Percentiles rank a stretch among this genome's conserved stretches.
phyloP scores from a whole-genome alignment of 169 alveolate species.

The Cryptosporidium sp. region DNA sequence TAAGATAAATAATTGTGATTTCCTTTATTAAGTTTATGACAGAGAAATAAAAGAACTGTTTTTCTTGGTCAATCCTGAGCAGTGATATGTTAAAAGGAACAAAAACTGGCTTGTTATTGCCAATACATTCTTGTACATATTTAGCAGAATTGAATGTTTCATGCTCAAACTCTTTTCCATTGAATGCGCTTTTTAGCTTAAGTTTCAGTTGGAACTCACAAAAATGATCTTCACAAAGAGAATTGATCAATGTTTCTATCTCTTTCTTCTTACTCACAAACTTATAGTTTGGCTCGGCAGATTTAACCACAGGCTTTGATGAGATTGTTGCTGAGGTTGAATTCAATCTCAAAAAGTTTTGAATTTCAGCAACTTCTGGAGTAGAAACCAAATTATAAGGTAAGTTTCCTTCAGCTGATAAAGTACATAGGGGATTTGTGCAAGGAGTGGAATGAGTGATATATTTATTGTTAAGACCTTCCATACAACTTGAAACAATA shows the following conservation, averaged over 20 bases:
- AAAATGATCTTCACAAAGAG: conserved; percentile 34
- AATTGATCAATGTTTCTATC: conserved; percentile 17
- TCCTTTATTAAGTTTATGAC: conserved; percentile 8
- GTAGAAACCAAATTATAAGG: background rate
- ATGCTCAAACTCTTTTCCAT: conserved; percentile 48
- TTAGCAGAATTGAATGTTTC: conserved; percentile 23
- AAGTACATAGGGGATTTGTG: conserved; percentile 31
- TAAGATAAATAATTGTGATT: conserved; percentile 2
- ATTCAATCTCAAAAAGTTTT: background rate
- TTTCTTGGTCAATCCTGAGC: conserved; percentile 12
- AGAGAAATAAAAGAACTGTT: conserved; percentile 36
- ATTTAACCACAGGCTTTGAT: background rate
- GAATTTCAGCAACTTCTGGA: conserved; percentile 1
- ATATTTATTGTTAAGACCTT: background rate
- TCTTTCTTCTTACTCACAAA: conserved; percentile 45
- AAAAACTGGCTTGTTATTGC: background rate
- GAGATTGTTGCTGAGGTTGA: background rate
- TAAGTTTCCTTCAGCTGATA: background rate
- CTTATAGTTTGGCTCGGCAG: background rate
- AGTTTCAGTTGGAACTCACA: conserved; percentile 56
- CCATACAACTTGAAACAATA: conserved; percentile 52
- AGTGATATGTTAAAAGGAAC: conserved; percentile 37
- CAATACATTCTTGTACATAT: conserved; percentile 17
- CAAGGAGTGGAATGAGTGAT: conserved; percentile 18
- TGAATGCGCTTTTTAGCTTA: conserved; percentile 18